Evolutionary conservation across 108 stramenopile species (phyloP).

Genomic region (Nitzschia palea): DNA sequence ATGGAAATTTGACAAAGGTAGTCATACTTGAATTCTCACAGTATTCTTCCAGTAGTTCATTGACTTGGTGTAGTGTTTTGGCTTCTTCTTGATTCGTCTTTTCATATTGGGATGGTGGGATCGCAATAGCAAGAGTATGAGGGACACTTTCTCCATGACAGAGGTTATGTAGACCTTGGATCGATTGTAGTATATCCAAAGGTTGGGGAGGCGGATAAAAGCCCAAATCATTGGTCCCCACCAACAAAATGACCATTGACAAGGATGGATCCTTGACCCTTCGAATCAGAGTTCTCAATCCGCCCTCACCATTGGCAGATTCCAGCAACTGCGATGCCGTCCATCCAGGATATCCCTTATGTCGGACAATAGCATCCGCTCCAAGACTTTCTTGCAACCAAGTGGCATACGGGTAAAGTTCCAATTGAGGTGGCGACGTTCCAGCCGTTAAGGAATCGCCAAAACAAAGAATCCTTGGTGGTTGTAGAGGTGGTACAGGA

Average conservation of each 20-base stretch:
- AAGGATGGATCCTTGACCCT: constrained; percentile 41
- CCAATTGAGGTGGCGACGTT: constrained; percentile 42
- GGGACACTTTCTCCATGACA: constrained; percentile 21
- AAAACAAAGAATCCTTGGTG: constrained; percentile 58
- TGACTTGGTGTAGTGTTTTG: constrained; percentile 31
- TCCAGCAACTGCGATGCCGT: constrained; percentile 56
- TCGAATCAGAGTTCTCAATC: constrained; percentile 38
- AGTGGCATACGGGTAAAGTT: constrained; percentile 62
- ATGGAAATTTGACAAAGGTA: constrained; percentile 57
- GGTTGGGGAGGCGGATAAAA: constrained; percentile 23
- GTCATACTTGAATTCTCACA: constrained; percentile 19
- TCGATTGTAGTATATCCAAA: constrained; percentile 37
- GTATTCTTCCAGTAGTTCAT: constrained; percentile 38
- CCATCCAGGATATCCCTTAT: constrained; percentile 72
- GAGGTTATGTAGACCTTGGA: constrained; percentile 39
- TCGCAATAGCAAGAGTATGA: constrained; percentile 55
- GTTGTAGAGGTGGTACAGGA: constrained; percentile 3
- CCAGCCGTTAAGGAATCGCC: constrained; percentile 83
- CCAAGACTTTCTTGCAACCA: constrained; percentile 51
- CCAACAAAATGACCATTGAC: constrained; percentile 55
- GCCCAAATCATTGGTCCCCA: constrained; percentile 76
- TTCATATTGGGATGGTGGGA: constrained; percentile 74
- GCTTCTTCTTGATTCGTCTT: constrained; percentile 25
- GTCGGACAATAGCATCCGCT: constrained; percentile 39
- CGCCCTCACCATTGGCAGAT: constrained; percentile 29